Conservation (phyloP, 2,329 filamentous ascomycete genomes). For the Gyromitra esculenta region DNA sequence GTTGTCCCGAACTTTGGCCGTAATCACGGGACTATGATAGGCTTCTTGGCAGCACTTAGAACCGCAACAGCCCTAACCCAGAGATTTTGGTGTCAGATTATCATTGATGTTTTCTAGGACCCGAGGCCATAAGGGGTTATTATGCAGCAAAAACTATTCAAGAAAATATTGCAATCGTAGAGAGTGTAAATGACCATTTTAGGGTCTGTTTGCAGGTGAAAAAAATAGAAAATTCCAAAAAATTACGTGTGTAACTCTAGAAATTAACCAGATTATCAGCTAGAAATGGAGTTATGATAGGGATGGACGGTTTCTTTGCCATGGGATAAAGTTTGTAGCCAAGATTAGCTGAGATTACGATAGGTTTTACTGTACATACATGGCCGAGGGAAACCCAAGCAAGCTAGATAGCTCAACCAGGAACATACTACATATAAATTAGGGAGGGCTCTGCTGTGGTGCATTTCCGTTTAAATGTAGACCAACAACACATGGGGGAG, state of each 20-base stretch:
- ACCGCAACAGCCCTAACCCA: neutral
- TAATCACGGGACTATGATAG: neutral
- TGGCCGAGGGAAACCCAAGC: too few species aligned
- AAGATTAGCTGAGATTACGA: neutral
- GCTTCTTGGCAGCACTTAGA: neutral
- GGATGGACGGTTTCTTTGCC: too few species aligned
- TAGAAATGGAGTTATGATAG: neutral
- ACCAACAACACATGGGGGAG: too few species aligned
- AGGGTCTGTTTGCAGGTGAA: neutral
- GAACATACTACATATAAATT: too few species aligned
- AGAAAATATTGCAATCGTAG: neutral
- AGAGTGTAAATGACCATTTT: neutral
- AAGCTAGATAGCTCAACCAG: too few species aligned
- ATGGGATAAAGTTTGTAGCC: too few species aligned
- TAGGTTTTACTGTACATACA: neutral
- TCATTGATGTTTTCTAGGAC: neutral
- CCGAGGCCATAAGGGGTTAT: too few species aligned
- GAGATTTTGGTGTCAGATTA: neutral
- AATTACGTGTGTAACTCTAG: neutral
- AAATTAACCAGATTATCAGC: neutral
- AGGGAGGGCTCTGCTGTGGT: too few species aligned
- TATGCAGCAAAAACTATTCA: too few species aligned
- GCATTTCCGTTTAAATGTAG: too few species aligned
- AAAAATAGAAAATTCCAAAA: neutral
- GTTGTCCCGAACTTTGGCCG: neutral